phyloP scores from a whole-genome alignment of 352 stramenopile species.

The Pythium myriotylum region DNA sequence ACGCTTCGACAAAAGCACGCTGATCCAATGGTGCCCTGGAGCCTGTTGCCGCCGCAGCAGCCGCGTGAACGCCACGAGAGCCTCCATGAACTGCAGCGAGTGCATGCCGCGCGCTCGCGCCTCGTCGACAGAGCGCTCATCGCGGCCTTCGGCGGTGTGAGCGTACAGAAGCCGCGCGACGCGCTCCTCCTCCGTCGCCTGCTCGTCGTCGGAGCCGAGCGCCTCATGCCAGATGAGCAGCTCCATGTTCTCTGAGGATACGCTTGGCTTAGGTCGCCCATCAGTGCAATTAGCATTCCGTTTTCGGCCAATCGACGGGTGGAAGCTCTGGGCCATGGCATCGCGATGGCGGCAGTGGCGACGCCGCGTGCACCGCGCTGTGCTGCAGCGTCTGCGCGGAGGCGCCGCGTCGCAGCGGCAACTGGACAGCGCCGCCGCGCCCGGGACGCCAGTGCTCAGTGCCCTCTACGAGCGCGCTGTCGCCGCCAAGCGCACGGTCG shows the following conservation, averaged over 20 bases:
- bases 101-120: slow-evolving; percentile 25
- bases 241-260: slow-evolving; percentile 34
- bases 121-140: background rate
- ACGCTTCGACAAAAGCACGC: slow-evolving; percentile 41
- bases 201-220: slow-evolving; percentile 69
- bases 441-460: slow-evolving; percentile 39
- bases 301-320: slow-evolving; percentile 2
- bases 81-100: slow-evolving; percentile 54
- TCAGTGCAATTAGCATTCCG: no score
- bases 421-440: background rate
- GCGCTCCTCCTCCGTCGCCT: slow-evolving; percentile 57
- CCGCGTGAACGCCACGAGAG: slow-evolving; percentile 52
- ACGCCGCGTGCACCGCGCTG: slow-evolving; percentile 31
- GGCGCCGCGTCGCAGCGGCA: background rate
- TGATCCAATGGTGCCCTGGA: slow-evolving; percentile 38
- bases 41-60: slow-evolving; percentile 26
- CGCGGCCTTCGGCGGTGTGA: background rate
- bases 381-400: slow-evolving; percentile 39
- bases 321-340: background rate
- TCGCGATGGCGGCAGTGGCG: slow-evolving; percentile 31
- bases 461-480: slow-evolving; percentile 44
- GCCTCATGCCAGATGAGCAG: slow-evolving; percentile 66
- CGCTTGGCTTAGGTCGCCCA: background rate
- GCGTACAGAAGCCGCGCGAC: slow-evolving; percentile 52
- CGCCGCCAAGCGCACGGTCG: slow-evolving; percentile 33